A percentile compares a stretch with the other conserved stretches of the same genome.
phyloP scores from a whole-genome alignment of 2,329 filamentous ascomycete genomes.

The Tricladium varicosporioides region DNA sequence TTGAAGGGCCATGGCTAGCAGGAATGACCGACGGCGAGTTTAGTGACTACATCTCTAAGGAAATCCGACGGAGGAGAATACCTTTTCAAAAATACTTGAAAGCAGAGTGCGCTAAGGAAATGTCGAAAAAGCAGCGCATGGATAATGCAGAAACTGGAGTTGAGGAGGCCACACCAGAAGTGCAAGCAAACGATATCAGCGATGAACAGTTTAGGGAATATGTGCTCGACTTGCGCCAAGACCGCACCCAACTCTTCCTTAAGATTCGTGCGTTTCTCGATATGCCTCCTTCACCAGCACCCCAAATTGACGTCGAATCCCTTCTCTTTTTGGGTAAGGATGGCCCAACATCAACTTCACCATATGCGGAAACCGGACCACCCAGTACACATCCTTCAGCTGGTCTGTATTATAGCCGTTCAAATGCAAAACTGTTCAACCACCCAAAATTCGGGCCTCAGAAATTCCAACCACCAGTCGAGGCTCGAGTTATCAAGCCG shows the following conservation, averaged over 20 bases:
- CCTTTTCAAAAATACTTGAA: slow-evolving; percentile 56
- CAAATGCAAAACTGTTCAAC: slow-evolving; percentile 53
- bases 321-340: neutral
- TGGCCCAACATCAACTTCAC: slow-evolving; percentile 31
- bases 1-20: slow-evolving; percentile 64
- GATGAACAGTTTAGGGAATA: slow-evolving; percentile 51
- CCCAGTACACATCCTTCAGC: slow-evolving; percentile 64
- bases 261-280: slow-evolving; percentile 61
- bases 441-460: slow-evolving; percentile 62
- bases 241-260: slow-evolving; percentile 50
- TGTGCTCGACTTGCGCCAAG: slow-evolving; percentile 50
- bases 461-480: slow-evolving; percentile 46
- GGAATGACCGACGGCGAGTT: slow-evolving; percentile 62
- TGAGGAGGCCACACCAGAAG: slow-evolving; percentile 28
- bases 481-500: slow-evolving; percentile 55
- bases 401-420: slow-evolving; percentile 60
- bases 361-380: slow-evolving; percentile 46
- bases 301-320: neutral
- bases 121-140: slow-evolving; percentile 38
- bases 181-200: slow-evolving; percentile 42
- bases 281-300: slow-evolving; percentile 38
- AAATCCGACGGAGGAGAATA: slow-evolving; percentile 50
- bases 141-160: slow-evolving; percentile 39
- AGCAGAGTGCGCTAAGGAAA: slow-evolving; percentile 45
- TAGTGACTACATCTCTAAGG: slow-evolving; percentile 50